Base-by-base conservation (phyloP, 257 asterid species). In the Asclepias syriaca region DNA sequence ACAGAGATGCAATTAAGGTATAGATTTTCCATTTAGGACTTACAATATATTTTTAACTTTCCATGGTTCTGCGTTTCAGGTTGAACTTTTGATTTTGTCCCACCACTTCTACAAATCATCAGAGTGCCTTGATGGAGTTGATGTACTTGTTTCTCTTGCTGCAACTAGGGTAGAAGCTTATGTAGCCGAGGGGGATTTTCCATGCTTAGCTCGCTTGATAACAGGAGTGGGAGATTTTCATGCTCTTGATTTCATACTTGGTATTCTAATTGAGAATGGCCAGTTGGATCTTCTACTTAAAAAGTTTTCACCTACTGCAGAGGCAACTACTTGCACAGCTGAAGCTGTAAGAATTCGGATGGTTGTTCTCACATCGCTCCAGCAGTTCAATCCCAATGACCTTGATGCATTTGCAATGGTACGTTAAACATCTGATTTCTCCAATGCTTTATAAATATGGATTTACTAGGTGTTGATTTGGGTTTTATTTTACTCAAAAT, bases 91-190 rank as follows among this genome's bases (percentile, higher is more conserved):
- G 67, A 95, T 95, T 78, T 81, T 95, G 64, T 90, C 99, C 81
- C 99, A 95, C 86, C 99, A 95, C 83, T 95, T 91, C 86, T 95
- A 95, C 92, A 91, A 95, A 84, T 85, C 88, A 80, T 95, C 99
- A 46, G 81, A 97, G 14, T 92, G 99, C 86, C 96, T 95, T 37
- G 99, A 95, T 75, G 99, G 99, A 77, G 99, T 95, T 58, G 99
- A 95, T 78, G 99, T 95, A 83, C 99, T 95, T 68, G 99, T 95
- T 73, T 96, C 96, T 72, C 98, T 95, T 78, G 97, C 99, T 75
- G 96, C 96, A 64, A 92, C 96, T 48, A 87, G 96, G 84, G 98
- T 95, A 49, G 99, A 95, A 78, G 90, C 96, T 71, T 95, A 95
- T 83, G 98, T 92, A 40, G 85, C 89, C 78, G 99, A 95, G 82